A percentile compares a stretch with the other conserved stretches of the same genome.
phyloP scores from a whole-genome alignment of 805 yeast species.

The Nakazawaea wickerhamii region DNA sequence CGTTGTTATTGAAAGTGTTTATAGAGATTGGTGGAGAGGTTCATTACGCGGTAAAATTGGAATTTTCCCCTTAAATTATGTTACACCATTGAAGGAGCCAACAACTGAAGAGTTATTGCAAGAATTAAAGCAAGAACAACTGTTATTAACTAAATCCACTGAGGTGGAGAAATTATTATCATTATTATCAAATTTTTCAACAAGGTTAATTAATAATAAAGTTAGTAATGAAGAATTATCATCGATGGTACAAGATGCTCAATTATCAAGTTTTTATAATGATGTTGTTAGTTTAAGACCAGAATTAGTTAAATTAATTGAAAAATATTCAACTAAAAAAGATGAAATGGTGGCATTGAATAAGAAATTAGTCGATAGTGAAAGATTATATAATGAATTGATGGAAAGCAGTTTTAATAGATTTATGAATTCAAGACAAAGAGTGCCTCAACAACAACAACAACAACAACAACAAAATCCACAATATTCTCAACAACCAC shows the following conservation, averaged over 20 bases:
- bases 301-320: constrained; percentile 66
- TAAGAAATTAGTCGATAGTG: constrained; percentile 63
- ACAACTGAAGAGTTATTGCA: constrained; percentile 51
- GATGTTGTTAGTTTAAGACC: constrained; percentile 69
- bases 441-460: constrained; percentile 31
- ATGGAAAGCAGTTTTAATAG: constrained; percentile 44
- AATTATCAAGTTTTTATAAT: constrained; percentile 67
- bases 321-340: constrained; percentile 68
- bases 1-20: constrained; percentile 79
- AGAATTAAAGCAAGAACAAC: constrained; percentile 45
- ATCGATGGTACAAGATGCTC: constrained; percentile 45
- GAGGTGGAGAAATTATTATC: constrained; percentile 70
- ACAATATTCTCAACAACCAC: constrained; percentile 6
- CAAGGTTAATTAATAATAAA: constrained; percentile 30
- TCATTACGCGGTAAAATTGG: constrained; percentile 76
- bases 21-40: constrained; percentile 96
- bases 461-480: constrained; percentile 32
- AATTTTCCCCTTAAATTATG: constrained; percentile 89
- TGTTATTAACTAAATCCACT: constrained; percentile 45
- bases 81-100: constrained; percentile 67
- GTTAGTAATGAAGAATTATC: constrained; percentile 28
- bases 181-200: constrained; percentile 34
- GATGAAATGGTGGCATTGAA: constrained; percentile 74
- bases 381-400: constrained; percentile 61
- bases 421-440: constrained; percentile 20